phyloP scores from a whole-genome alignment of 2,329 filamentous ascomycete species.

The Stagonosporopsis chrysanthemi region DNA sequence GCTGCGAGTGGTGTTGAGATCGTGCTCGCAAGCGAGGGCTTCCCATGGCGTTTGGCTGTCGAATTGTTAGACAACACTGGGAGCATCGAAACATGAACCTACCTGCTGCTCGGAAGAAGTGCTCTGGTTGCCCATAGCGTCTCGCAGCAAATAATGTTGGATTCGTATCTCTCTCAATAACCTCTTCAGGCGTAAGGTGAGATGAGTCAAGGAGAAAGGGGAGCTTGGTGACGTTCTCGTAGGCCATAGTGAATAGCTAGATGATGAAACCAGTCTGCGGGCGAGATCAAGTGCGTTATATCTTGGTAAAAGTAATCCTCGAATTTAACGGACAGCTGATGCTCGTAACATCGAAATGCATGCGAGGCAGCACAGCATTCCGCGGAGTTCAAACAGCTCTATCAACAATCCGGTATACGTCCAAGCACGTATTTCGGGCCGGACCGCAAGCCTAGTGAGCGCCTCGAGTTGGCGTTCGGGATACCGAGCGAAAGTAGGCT shows the following conservation, averaged over 20 bases:
- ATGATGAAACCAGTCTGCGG: not conserved
- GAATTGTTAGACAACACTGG: too few relatives aligned
- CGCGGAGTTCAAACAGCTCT: too few relatives aligned
- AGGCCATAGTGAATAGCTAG: not conserved
- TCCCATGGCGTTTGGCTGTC: too few relatives aligned
- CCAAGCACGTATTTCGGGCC: too few relatives aligned
- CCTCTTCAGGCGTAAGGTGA: not conserved
- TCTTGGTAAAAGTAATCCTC: not conserved
- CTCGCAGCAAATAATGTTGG: not conserved
- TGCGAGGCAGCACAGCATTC: too few relatives aligned
- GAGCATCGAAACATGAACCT: not conserved
- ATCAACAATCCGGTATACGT: too few relatives aligned
- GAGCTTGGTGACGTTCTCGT: not conserved
- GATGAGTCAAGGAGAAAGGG: slow-evolving; percentile 2
- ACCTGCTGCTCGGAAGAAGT: slow-evolving; percentile 6
- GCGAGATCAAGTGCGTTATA: not conserved
- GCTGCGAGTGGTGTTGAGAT: too few relatives aligned
- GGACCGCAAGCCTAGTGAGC: too few relatives aligned
- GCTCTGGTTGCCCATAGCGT: slow-evolving; percentile 4
- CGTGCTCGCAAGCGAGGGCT: too few relatives aligned
- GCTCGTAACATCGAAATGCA: too few relatives aligned
- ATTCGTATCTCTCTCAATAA: not conserved
- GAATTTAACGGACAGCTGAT: slow-evolving; percentile 47
- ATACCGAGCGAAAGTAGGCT: too few relatives aligned
- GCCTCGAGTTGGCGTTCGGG: too few relatives aligned